Evolutionary conservation across 2,329 filamentous ascomycete species (phyloP).

Genomic region (Myriosclerotinia scirpicola): DNA sequence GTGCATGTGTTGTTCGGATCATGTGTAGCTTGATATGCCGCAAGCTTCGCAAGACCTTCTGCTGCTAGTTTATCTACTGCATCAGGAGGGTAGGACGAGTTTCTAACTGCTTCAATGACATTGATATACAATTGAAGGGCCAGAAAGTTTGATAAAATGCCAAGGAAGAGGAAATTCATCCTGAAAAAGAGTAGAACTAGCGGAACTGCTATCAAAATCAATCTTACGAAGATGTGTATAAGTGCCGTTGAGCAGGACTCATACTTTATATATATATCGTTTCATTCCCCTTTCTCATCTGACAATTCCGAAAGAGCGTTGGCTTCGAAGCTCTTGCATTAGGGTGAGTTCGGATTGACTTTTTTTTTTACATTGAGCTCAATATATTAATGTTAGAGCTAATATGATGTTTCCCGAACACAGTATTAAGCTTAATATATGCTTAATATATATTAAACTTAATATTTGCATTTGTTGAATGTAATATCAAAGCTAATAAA

Average conservation of each 20-base stretch:
- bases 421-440: no score
- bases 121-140: neutral
- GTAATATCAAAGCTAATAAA: no score
- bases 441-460: no score
- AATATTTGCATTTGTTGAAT: no score
- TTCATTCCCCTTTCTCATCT: neutral
- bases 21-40: conserved; percentile 31
- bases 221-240: neutral
- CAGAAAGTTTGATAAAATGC: neutral
- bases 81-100: conserved; percentile 20
- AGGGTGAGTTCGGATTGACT: neutral
- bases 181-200: neutral
- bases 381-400: no score
- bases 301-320: no score
- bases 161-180: neutral
- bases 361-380: no score
- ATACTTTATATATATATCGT: neutral
- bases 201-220: neutral
- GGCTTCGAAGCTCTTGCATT: neutral
- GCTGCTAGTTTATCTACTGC: conserved; percentile 39
- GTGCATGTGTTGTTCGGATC: conserved; percentile 38
- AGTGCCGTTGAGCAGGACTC: neutral
- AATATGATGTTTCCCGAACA: no score
- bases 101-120: neutral
- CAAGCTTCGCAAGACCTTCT: conserved; percentile 40